A percentile compares a stretch with the other conserved stretches of the same genome.
These are phyloP conservation scores for Gossypium rotundifolium DNA, from an alignment of 345 rosid genomes.

Conservation along the genomic window DNA sequence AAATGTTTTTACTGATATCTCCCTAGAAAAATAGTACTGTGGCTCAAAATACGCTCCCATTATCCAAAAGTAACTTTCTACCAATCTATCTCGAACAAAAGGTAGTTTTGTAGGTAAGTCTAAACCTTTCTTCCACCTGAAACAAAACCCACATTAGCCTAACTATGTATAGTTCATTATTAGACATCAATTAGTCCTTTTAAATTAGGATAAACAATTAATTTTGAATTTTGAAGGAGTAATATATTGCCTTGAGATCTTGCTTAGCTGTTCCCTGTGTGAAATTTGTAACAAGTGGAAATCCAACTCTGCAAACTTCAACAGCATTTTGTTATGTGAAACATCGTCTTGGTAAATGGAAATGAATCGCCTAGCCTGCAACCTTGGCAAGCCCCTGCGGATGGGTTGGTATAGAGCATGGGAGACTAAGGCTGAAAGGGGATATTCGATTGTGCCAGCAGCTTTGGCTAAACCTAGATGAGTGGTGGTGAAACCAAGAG, in stretches of 20 bases:
- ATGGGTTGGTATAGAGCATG: slow-evolving; percentile 20
- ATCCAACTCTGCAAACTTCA: slow-evolving; percentile 29
- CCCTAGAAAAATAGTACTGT: slow-evolving; percentile 2
- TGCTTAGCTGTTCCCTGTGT: slow-evolving; percentile 19
- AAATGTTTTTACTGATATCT: slow-evolving; percentile 10
- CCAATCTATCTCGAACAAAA: slow-evolving; percentile 22
- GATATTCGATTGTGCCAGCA: not conserved
- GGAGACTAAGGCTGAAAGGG: slow-evolving; percentile 8
- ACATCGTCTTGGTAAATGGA: not conserved
- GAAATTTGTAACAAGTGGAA: slow-evolving; percentile 22
- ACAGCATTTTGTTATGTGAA: slow-evolving; percentile 2
- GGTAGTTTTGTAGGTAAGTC: slow-evolving; percentile 20
- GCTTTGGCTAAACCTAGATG: not conserved
- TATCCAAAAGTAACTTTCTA: slow-evolving; percentile 24
- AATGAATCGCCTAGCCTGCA: slow-evolving; percentile 18
- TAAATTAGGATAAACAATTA: not conserved
- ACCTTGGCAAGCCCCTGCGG: slow-evolving; percentile 11
- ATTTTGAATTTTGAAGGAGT: not conserved
- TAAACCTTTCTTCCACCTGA: slow-evolving; percentile 29
- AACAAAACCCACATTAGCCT: not conserved
- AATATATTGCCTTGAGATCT: slow-evolving; percentile 11
- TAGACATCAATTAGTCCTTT: not conserved
- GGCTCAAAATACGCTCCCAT: slow-evolving; percentile 21
- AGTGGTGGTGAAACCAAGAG: slow-evolving; percentile 10
- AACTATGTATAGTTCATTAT: too few species aligned